A percentile compares a stretch with the other conserved stretches of the same genome.
Evolutionary conservation across 345 rosid genomes (phyloP).

Genomic region (Hypericum androsaemum): DNA sequence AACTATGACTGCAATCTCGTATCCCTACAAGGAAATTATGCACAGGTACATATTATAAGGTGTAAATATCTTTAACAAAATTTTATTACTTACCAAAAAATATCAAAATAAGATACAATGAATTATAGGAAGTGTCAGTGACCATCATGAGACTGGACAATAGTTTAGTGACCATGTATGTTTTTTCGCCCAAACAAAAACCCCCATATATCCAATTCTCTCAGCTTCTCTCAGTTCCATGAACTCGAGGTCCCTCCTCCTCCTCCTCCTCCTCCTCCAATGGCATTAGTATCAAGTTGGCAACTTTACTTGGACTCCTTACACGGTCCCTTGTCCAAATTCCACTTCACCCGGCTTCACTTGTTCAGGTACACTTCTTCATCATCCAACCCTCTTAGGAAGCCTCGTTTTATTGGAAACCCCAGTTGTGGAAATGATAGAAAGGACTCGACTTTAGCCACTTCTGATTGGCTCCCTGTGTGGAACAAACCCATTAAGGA

Average conservation of each 20-base stretch:
- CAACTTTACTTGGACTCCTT: constrained; percentile 40
- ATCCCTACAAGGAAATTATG: too few relatives aligned
- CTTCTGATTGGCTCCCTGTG: constrained; percentile 38
- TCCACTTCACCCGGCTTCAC: constrained; percentile 30
- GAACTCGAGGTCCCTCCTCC: background rate
- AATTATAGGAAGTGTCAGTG: too few relatives aligned
- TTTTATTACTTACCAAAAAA: too few relatives aligned
- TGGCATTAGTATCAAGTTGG: constrained; percentile 49
- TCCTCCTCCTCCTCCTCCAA: constrained; percentile 5
- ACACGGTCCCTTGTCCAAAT: constrained; percentile 34
- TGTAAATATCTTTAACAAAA: too few relatives aligned
- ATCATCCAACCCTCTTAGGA: constrained; percentile 26
- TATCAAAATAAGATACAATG: too few relatives aligned
- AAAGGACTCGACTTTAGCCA: constrained; percentile 3
- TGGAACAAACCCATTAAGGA: constrained; percentile 43
- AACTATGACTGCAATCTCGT: too few relatives aligned
- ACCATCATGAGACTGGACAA: too few relatives aligned
- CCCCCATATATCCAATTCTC: too few relatives aligned
- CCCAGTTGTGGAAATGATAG: constrained; percentile 7
- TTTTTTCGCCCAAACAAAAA: too few relatives aligned
- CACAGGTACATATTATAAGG: too few relatives aligned
- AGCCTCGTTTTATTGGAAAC: constrained; percentile 15
- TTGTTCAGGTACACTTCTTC: constrained; percentile 40
- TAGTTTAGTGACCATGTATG: too few relatives aligned
- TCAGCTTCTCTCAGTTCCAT: too few relatives aligned